These are phyloP conservation scores for Neofusicoccum ribis DNA, from an alignment of 2,329 filamentous ascomycete species.

Conservation along the genomic window DNA sequence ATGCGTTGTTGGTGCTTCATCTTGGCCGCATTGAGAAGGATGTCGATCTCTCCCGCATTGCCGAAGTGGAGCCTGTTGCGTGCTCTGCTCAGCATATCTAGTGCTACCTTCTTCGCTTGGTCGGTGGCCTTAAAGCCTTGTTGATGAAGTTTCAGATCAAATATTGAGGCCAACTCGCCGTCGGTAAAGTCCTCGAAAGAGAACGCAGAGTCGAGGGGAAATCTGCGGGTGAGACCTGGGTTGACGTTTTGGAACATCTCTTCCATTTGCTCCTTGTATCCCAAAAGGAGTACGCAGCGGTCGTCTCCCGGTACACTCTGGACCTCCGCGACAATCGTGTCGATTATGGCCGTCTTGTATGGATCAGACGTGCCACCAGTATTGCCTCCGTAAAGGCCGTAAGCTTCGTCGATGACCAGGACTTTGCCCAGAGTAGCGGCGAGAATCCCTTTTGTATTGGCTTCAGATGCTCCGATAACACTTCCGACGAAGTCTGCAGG, in stretches of 20 bases:
- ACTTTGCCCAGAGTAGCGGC: conserved; percentile 69
- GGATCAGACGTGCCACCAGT: conserved; percentile 40
- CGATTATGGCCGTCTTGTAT: conserved; percentile 66
- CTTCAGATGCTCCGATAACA: conserved; percentile 66
- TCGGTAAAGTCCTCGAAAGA: conserved; percentile 68
- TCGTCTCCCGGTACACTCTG: conserved; percentile 71
- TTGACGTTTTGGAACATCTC: conserved; percentile 74
- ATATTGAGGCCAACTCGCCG: conserved; percentile 57
- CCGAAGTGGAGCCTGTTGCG: conserved; percentile 68
- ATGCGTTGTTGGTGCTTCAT: conserved; percentile 48
- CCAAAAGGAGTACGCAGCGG: conserved; percentile 69
- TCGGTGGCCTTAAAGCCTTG: conserved; percentile 56
- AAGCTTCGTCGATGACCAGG: conserved; percentile 78
- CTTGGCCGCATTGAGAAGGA: conserved; percentile 62
- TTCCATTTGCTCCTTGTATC: conserved; percentile 69
- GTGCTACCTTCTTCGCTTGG: conserved; percentile 54
- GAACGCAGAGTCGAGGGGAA: conserved; percentile 65
- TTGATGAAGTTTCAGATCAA: conserved; percentile 63
- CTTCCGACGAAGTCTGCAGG: conserved; percentile 71
- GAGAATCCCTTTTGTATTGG: conserved; percentile 71
- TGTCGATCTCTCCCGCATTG: conserved; percentile 74
- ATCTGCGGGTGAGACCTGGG: conserved; percentile 66
- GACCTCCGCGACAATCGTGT: conserved; percentile 73
- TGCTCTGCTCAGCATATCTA: conserved; percentile 61
- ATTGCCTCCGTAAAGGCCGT: conserved; percentile 58